Percentiles rank a stretch among this genome's conserved stretches.
Conservation (phyloP, 2,329 filamentous ascomycete genomes). For the Pseudogymnoascus sp. region DNA sequence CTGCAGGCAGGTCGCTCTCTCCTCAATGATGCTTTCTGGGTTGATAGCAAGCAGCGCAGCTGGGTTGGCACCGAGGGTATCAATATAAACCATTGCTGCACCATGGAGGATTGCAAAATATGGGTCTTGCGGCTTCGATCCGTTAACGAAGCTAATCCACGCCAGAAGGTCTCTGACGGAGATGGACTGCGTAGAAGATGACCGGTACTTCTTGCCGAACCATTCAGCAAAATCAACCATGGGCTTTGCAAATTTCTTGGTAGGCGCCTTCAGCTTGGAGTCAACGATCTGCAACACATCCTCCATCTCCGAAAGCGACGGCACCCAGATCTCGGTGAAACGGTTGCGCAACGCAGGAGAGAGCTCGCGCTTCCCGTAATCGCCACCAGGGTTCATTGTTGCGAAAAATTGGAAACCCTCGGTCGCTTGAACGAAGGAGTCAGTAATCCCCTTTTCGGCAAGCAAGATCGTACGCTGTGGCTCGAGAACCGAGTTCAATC, state of each 20-base stretch:
- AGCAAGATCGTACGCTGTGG: conserved; percentile 77
- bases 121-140: conserved; percentile 33
- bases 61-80: conserved; percentile 90
- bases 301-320: conserved; percentile 71
- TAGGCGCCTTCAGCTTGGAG: conserved; percentile 57
- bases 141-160: conserved; percentile 91
- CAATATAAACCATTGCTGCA: conserved; percentile 90
- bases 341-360: conserved; percentile 92
- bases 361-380: conserved; percentile 96
- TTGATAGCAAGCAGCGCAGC: conserved; percentile 75
- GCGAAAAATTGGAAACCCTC: conserved; percentile 91
- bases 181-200: conserved; percentile 65
- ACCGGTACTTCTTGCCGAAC: conserved; percentile 79
- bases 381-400: conserved; percentile 98
- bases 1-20: conserved; percentile 64
- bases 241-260: conserved; percentile 51
- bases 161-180: conserved; percentile 88
- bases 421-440: conserved; percentile 68
- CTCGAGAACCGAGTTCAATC: conserved; percentile 93
- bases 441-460: conserved; percentile 83
- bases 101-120: conserved; percentile 64
- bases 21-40: conserved; percentile 58
- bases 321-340: conserved; percentile 98
- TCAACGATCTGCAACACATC: conserved; percentile 83
- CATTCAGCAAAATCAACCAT: conserved; percentile 87